These are phyloP conservation scores for Achlya hypogyna DNA, from an alignment of 352 stramenopile species.

Conservation along the genomic window DNA sequence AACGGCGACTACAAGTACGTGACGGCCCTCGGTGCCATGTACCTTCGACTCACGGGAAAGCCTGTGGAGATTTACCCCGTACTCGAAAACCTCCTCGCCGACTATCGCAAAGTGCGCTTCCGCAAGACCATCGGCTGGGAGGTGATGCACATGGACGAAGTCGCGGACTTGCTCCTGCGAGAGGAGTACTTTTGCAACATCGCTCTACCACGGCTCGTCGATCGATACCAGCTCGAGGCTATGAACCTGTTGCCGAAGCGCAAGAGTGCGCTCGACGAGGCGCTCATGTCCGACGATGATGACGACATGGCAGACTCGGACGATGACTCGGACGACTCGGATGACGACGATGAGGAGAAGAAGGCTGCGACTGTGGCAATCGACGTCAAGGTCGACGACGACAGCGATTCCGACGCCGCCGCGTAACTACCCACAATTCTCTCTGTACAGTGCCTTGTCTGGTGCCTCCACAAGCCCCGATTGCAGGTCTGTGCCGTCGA, in stretches of 20 bases:
- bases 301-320: constrained; percentile 21
- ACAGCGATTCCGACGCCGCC: too few species aligned
- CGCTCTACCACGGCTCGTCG: constrained; percentile 86
- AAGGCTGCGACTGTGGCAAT: too few species aligned
- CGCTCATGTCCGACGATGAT: constrained; percentile 29
- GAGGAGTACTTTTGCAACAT: constrained; percentile 92
- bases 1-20: constrained; percentile 99
- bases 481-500: too few species aligned
- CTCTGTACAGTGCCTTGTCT: too few species aligned
- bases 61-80: constrained; percentile 89
- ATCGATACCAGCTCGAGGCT: constrained; percentile 79
- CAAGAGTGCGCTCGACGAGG: constrained; percentile 68
- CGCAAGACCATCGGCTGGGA: constrained; percentile 85
- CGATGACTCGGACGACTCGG: background rate
- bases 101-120: constrained; percentile 92
- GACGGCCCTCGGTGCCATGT: constrained; percentile 92
- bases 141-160: constrained; percentile 94
- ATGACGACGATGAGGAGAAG: background rate
- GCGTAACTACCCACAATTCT: too few species aligned
- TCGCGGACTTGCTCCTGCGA: constrained; percentile 90
- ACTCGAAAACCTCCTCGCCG: constrained; percentile 92
- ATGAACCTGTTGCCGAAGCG: constrained; percentile 46
- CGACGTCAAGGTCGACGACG: too few species aligned
- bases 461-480: too few species aligned
- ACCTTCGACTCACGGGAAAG: constrained; percentile 91